Base-by-base conservation (phyloP, 31 red algal genomes). In the Porphyra umbilicalis region DNA sequence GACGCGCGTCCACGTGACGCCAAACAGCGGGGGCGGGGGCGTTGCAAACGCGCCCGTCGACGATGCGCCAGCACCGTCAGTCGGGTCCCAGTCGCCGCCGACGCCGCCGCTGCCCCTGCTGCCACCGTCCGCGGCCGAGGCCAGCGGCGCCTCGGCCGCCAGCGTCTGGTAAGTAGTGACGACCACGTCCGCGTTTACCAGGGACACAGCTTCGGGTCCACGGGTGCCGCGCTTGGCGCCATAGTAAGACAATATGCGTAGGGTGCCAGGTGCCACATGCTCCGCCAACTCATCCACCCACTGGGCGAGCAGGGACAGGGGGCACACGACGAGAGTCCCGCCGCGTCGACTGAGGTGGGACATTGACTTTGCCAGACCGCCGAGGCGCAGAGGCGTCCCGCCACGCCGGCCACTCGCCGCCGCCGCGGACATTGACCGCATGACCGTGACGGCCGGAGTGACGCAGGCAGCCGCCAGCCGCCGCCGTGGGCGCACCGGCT, bases 91-190 rank as follows among this genome's bases (percentile, higher is more conserved):
- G 57, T n/a, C 30, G 57, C 57, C 14, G 57, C 57, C 57, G 25
- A 18, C 57, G 8, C 57, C 14, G 57, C 57, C 42, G 9, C 42
- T 9, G 13, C 57, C 57, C n/a, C n/a, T n/a, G n/a, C n/a, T n/a
- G 57, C 57, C 57, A 29, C 11, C 57, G 25, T 13, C 57, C 25
- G 25, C 57, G 32, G 18, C 76, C 33, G 76, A 33, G 30, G 35
- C 35, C 42, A 82, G 32, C 80, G 87, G 77, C 79, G 74, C 89
- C 84, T 94, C 94, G 9, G 84, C 68, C 33, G 92, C 90, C 33
- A 99, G 71, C 15, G 90, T 94, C 8, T 94, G 91, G 79, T 99
- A 99, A 0, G 93, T 94, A 2, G 97, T 99, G 25, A 99, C 86
- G 20, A 99, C 97, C 36, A 99, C 92, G 87, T 99, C 91, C 35